Base-by-base conservation (phyloP, 2,329 filamentous ascomycete species). In the Penicillium sp. region DNA sequence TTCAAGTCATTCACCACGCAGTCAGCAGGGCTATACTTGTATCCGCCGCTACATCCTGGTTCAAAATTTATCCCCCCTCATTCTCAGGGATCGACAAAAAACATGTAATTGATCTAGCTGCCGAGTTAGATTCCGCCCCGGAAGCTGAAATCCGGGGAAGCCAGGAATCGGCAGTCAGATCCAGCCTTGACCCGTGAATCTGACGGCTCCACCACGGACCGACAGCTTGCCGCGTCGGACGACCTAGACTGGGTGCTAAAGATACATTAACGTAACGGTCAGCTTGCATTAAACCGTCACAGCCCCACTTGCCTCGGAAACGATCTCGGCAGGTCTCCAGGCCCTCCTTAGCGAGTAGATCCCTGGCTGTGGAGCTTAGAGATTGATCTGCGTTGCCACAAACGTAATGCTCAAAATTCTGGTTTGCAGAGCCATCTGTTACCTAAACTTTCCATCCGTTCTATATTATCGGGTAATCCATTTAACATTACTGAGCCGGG, bases 71-170 rank as follows among this genome's bases (percentile, higher is more conserved):
- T 49, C 47, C 47, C 29, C 14, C 47, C 29, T 14, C 6, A 47
- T 24, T 16, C 22, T 26, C 22, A n/a, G 52, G 19, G n/a, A 42
- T 42, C 39, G 39, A 21, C 39, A 42, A 4, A 11, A 19, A 19
- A 19, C 4, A 39, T 7, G 22, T 8, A 22, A 42, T 22, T 13
- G 39, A 42, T 22, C 39, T 42, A 22, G 39, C 39, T 42, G 44
- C 58, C 50, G 51, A 56, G 4, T 39, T 27, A 31, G 50, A 60
- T 65, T 57, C 54, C 53, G 56, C 45, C 8, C 27, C 52, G 52
- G 35, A 47, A 56, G 45, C 52, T 44, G 35, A 46, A 58, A 62
- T 62, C 58, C 43, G 54, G 57, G 60, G 55, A 63, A 61, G 37
- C 44, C 21, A 44, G 16, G 42, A 35, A 3, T 49, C 57, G 60